phyloP scores from a whole-genome alignment of 306 rosid genomes.

The Prunus salicina region DNA sequence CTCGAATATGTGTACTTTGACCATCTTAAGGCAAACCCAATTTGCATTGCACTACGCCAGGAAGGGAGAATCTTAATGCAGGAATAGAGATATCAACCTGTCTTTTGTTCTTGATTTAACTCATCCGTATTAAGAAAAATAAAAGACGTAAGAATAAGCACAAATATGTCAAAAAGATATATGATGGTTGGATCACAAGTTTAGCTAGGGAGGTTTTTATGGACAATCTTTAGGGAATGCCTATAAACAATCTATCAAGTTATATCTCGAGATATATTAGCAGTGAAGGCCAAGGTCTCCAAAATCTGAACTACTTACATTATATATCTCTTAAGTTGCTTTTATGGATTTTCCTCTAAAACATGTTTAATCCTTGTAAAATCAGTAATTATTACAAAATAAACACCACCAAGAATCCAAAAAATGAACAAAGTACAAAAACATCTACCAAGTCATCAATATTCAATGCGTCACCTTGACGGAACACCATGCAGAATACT shows the following conservation, averaged over 20 bases:
- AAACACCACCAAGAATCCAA: background rate
- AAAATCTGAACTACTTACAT: background rate
- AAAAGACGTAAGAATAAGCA: background rate
- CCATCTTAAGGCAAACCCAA: background rate
- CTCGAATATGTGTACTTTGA: background rate
- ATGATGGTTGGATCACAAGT: background rate
- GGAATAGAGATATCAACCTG: background rate
- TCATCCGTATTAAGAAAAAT: background rate
- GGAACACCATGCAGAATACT: conserved; percentile 12
- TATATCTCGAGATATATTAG: background rate
- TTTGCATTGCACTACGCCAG: background rate
- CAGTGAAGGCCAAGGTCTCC: background rate
- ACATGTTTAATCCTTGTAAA: background rate
- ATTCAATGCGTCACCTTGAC: conserved; percentile 3
- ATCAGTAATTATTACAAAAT: background rate
- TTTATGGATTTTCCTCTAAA: background rate
- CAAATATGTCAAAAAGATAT: background rate
- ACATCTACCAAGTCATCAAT: background rate
- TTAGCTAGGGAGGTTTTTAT: background rate
- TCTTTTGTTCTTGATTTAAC: background rate
- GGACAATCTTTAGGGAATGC: background rate
- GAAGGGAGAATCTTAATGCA: background rate
- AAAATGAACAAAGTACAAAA: background rate
- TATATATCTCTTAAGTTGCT: background rate
- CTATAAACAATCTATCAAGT: background rate